Percentiles rank a stretch among this genome's conserved stretches.
phyloP scores from a whole-genome alignment of 352 stramenopile genomes.

The Plasmopara viticola region DNA sequence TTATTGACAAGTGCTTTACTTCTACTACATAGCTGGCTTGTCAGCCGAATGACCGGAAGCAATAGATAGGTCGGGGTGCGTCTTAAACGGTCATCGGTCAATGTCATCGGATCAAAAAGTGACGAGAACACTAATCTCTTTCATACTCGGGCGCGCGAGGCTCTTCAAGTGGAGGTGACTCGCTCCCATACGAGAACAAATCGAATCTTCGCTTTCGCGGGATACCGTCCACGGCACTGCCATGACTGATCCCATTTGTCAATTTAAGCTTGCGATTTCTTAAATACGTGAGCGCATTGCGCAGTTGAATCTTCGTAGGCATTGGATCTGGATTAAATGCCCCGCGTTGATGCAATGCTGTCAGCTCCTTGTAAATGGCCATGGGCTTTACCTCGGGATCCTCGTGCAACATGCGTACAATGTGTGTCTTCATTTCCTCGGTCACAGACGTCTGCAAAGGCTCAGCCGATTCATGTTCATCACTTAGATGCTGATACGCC shows the following conservation, averaged over 20 bases:
- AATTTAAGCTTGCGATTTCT: constrained; percentile 62
- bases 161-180: constrained; percentile 51
- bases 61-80: no score
- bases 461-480: constrained; percentile 70
- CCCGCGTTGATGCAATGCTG: constrained; percentile 42
- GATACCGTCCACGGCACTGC: constrained; percentile 7
- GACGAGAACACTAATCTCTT: not conserved
- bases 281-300: constrained; percentile 78
- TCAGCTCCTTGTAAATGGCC: constrained; percentile 69
- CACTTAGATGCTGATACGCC: constrained; percentile 68
- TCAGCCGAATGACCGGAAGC: no score
- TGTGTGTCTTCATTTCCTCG: constrained; percentile 69
- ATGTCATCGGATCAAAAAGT: no score
- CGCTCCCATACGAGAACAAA: constrained; percentile 49
- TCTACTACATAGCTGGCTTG: no score
- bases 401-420: constrained; percentile 56
- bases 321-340: constrained; percentile 68
- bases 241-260: constrained; percentile 14
- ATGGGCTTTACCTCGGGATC: constrained; percentile 69
- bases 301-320: constrained; percentile 77
- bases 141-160: constrained; percentile 47
- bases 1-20: no score
- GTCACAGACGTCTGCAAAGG: constrained; percentile 66
- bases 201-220: constrained; percentile 39
- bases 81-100: no score